Base-by-base conservation (phyloP, 1,284 basidiomycete genomes). In the Tausonia pullulans region DNA sequence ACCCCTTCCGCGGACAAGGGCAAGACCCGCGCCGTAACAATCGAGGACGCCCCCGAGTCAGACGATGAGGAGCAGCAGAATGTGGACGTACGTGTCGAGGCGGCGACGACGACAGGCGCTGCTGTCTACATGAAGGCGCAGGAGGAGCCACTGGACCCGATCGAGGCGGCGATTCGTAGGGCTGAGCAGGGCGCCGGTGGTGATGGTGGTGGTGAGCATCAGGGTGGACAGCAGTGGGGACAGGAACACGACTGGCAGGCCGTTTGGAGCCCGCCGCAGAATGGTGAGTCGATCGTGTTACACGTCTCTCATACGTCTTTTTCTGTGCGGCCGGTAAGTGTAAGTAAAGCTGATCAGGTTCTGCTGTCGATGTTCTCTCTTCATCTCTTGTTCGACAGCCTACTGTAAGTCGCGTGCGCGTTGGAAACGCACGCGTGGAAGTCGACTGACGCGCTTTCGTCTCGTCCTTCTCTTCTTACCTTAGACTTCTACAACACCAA, bases 401-500 rank as follows among this genome's bases (percentile, higher is more conserved):
- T 62, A 62, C 54, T 62, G 57, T 40, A 56, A 53, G 50, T 27
- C 27, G 27, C 27, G 60, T 61, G 3, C 13, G 48, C 48, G 43
- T 45, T 27, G 7, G 39, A 55, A 7, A 13, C 8, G 16, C 53
- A 5, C 27, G 10, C 39, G 16, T 55, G 4, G 27, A 55, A 27
- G 16, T 27, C 27, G 27, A 41, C 55, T 57, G 55, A 57, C 55
- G n/a, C 50, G 8, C 9, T 39, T 40, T 45, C n/a, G 14, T 41
- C 58, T 48, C 9, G 9, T 43, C 39, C 2, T 43, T 27, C 44
- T 14, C 55, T n/a, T 43, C 40, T 41, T 7, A 54, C 27, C 52
- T n/a, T 40, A 27, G 27, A 93, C 76, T 93, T 93, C 78, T 89
- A 83, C 82, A 93, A 93, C 76, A 69, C 83, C 11, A 75, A 78